Evolutionary conservation across 768 basidiomycete genomes (phyloP).

Genomic region (Tulasnella sp.): DNA sequence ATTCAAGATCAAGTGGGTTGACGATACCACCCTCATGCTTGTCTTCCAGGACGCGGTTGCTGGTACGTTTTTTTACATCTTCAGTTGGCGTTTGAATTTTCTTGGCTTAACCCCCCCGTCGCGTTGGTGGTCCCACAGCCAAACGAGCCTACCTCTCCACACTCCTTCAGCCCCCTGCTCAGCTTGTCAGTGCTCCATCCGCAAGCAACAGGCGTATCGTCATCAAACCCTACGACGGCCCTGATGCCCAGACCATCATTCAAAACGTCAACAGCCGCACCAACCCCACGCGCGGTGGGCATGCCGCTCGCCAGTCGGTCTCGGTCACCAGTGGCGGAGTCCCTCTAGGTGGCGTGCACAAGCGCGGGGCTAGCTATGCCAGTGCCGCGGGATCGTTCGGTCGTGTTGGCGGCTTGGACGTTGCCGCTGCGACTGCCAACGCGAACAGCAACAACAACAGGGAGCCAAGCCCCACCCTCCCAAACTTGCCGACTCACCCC

Average conservation of each 20-base stretch:
- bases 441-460: slow-evolving; percentile 2
- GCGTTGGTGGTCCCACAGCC: slow-evolving; percentile 48
- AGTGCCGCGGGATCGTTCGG: slow-evolving; percentile 19
- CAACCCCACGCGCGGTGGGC: slow-evolving; percentile 40
- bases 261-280: slow-evolving; percentile 56
- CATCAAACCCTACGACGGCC: slow-evolving; percentile 88
- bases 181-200: slow-evolving; percentile 43
- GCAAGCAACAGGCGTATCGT: slow-evolving; percentile 41
- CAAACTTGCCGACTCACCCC: slow-evolving; percentile 71
- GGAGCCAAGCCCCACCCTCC: slow-evolving; percentile 76
- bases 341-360: slow-evolving; percentile 5
- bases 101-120: not conserved
- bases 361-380: slow-evolving; percentile 9
- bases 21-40: slow-evolving; percentile 90
- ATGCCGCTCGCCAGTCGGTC: slow-evolving; percentile 13
- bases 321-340: slow-evolving; percentile 18
- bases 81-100: slow-evolving; percentile 10
- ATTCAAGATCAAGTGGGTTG: slow-evolving; percentile 98
- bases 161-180: slow-evolving; percentile 70
- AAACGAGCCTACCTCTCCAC: slow-evolving; percentile 92
- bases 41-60: slow-evolving; percentile 86
- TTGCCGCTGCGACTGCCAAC: not conserved
- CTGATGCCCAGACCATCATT: slow-evolving; percentile 82
- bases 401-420: slow-evolving; percentile 10
- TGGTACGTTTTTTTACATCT: slow-evolving; percentile 51